Evolutionary conservation across 768 basidiomycete genomes (phyloP).

Genomic region (Pleurotus tuber-regium): DNA sequence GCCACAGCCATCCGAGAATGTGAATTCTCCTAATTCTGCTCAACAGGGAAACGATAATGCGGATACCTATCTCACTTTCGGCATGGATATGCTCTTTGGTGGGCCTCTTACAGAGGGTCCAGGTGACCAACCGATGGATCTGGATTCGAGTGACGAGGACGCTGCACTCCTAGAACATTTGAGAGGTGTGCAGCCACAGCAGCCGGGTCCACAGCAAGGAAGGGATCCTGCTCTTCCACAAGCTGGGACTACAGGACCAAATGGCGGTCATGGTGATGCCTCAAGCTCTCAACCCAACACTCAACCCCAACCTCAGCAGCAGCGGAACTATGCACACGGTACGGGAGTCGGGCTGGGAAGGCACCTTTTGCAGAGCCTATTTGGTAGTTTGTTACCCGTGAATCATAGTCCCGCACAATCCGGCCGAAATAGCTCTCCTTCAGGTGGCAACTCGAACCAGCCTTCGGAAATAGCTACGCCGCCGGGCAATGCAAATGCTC

Average conservation of each 20-base stretch:
- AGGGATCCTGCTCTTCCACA: too few species aligned
- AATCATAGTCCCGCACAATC: too few species aligned
- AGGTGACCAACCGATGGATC: neutral
- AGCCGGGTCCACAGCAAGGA: too few species aligned
- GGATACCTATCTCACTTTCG: slow-evolving; percentile 32
- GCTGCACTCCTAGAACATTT: too few species aligned
- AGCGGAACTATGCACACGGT: neutral
- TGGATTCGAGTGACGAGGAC: too few species aligned
- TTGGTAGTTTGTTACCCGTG: neutral
- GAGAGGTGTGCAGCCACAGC: too few species aligned
- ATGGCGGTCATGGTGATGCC: too few species aligned
- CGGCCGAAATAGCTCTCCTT: too few species aligned
- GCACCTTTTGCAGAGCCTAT: neutral
- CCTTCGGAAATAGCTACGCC: neutral
- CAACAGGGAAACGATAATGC: slow-evolving; percentile 9
- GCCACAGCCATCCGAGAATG: neutral
- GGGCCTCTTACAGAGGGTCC: neutral
- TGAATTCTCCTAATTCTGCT: neutral
- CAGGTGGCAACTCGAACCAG: too few species aligned
- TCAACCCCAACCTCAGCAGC: neutral
- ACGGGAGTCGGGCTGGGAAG: neutral
- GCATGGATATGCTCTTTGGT: slow-evolving; percentile 37
- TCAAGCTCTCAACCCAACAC: too few species aligned
- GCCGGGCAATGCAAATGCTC: neutral
- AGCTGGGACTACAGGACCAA: too few species aligned